Percentiles rank a stretch among this genome's conserved stretches.
Conservation (phyloP, 768 basidiomycete species). For the Lenzites betulinus region DNA sequence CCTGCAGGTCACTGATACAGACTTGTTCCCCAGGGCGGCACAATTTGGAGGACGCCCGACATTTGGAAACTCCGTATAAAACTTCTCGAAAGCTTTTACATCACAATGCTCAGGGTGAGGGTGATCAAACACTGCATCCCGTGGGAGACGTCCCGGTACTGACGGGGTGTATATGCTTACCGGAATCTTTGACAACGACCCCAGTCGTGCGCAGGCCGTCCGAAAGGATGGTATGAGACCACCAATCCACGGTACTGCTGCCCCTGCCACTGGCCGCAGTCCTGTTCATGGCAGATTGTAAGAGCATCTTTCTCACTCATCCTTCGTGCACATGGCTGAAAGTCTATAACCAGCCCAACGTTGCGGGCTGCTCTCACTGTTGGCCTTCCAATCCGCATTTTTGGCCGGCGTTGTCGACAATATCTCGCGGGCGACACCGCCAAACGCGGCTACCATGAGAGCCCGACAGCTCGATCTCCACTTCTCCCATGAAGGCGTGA, state of each 20-base stretch:
- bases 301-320: neutral
- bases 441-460: neutral
- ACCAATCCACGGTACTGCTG: neutral
- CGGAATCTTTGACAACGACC: neutral
- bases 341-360: neutral
- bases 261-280: neutral
- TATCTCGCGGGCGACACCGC: neutral
- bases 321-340: neutral
- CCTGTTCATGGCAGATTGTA: neutral
- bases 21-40: too few relatives aligned
- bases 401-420: neutral
- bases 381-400: neutral
- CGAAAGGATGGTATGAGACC: slow-evolving; percentile 6
- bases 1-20: too few relatives aligned
- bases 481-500: neutral
- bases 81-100: neutral
- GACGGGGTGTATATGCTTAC: neutral
- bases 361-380: neutral
- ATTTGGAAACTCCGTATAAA: neutral
- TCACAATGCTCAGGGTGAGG: neutral
- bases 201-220: neutral
- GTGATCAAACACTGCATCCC: neutral
- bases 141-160: slow-evolving; percentile 1
- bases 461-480: slow-evolving; percentile 1
- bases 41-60: neutral